phyloP scores from a whole-genome alignment of 75 land plant genomes.

The Picea glauca region DNA sequence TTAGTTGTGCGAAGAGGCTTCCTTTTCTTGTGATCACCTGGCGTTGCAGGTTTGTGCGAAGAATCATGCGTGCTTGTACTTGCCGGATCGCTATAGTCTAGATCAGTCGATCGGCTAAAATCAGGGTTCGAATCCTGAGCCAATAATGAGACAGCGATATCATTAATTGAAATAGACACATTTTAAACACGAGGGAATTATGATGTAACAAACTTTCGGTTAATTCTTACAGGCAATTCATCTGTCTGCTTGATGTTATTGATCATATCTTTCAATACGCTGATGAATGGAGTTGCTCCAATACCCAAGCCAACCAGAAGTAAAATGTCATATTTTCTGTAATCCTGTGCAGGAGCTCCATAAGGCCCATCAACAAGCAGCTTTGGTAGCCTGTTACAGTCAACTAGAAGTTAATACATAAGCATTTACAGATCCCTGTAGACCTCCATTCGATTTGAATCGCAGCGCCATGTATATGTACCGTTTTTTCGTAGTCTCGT shows the following conservation, averaged over 20 bases:
- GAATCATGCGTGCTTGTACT: conserved; percentile 25
- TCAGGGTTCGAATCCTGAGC: conserved; percentile 18
- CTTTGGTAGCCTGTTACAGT: conserved; percentile 48
- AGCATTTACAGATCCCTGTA: not conserved
- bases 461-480: not conserved
- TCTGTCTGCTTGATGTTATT: conserved; percentile 35
- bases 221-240: conserved; percentile 21
- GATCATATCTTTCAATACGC: conserved; percentile 63
- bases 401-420: not conserved
- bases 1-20: conserved; percentile 51
- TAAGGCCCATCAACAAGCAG: conserved; percentile 96
- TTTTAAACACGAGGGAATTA: no score
- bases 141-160: not conserved
- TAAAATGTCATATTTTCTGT: conserved; percentile 83
- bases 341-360: conserved; percentile 99
- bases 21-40: conserved; percentile 14
- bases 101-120: conserved; percentile 16
- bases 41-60: not conserved
- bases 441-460: not conserved
- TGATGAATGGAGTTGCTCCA: conserved; percentile 86
- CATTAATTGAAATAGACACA: no score
- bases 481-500: conserved; percentile 33
- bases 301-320: conserved; percentile 93
- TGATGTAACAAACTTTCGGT: no score
- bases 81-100: conserved; percentile 10